Percentiles rank a stretch among this genome's conserved stretches.
Evolutionary conservation across 176 grass and related monocot species (phyloP).

Genomic region (Otatea glauca): DNA sequence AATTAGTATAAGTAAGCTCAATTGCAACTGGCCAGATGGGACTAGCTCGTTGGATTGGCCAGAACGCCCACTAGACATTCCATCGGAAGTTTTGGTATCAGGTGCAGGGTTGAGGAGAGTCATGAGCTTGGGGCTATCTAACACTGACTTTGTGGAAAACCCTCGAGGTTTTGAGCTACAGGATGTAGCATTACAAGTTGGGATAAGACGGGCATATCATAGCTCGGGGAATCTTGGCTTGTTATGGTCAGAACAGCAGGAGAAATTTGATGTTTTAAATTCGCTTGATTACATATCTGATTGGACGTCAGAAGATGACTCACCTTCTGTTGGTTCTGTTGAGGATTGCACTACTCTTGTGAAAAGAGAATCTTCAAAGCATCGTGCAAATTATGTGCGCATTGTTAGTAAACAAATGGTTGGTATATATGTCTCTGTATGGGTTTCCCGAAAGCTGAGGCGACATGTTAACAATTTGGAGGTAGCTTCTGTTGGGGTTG

Average conservation of each 20-base stretch:
- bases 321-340: slow-evolving; percentile 2
- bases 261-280: slow-evolving; percentile 53
- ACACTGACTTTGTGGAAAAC: too few relatives aligned
- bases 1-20: too few relatives aligned
- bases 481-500: slow-evolving; percentile 68
- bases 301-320: slow-evolving; percentile 52
- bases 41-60: too few relatives aligned
- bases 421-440: slow-evolving; percentile 70
- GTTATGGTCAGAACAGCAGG: slow-evolving; percentile 70
- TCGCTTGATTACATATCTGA: slow-evolving; percentile 54
- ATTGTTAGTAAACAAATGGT: slow-evolving; percentile 81
- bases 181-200: slow-evolving; percentile 39
- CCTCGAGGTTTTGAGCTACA: background rate
- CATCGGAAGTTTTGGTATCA: too few relatives aligned
- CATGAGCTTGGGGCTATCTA: too few relatives aligned
- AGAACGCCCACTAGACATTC: too few relatives aligned
- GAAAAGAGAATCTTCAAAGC: slow-evolving; percentile 17
- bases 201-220: slow-evolving; percentile 56
- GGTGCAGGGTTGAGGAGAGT: too few relatives aligned
- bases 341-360: slow-evolving; percentile 21
- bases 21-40: too few relatives aligned
- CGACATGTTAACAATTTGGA: slow-evolving; percentile 58
- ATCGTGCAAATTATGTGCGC: slow-evolving; percentile 43
- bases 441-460: slow-evolving; percentile 59
- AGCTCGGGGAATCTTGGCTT: slow-evolving; percentile 71